A percentile compares a stretch with the other conserved stretches of the same genome.
Conservation (phyloP, 208 protist species). For the Acanthamoeba healyi region DNA sequence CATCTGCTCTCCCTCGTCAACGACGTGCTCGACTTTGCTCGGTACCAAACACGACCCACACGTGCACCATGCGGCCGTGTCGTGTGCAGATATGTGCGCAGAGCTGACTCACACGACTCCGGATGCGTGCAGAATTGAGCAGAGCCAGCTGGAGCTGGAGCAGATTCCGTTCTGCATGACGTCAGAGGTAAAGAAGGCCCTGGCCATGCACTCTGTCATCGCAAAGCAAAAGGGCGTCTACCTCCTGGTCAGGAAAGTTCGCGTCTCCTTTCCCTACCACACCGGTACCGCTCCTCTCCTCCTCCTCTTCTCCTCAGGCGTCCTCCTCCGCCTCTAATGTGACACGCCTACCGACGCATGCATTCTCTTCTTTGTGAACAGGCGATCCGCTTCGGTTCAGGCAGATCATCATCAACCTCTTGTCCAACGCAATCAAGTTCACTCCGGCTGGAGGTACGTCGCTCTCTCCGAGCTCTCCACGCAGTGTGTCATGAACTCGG, state of each 20-base stretch:
- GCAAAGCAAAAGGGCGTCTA: constrained; percentile 50
- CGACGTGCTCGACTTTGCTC: constrained; percentile 57
- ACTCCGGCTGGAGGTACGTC: background rate
- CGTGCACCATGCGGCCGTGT: background rate
- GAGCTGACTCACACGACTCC: too few species aligned
- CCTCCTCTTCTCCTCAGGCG: too few species aligned
- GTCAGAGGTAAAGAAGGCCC: constrained; percentile 6
- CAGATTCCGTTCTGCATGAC: constrained; percentile 41
- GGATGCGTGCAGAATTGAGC: background rate
- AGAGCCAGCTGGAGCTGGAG: constrained; percentile 34
- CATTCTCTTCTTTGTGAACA: too few species aligned
- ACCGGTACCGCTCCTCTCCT: too few species aligned
- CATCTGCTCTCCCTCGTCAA: constrained; percentile 35
- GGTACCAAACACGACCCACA: background rate
- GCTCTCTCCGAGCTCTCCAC: too few species aligned
- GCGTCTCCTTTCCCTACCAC: constrained; percentile 12
- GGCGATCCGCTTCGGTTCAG: constrained; percentile 17
- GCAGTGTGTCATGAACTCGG: background rate
- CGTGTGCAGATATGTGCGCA: too few species aligned
- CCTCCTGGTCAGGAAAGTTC: constrained; percentile 15
- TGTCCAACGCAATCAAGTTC: background rate
- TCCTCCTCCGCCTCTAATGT: background rate
- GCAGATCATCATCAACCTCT: constrained; percentile 26
- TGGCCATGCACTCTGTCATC: constrained; percentile 31
- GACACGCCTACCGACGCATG: too few species aligned